phyloP scores from a whole-genome alignment of 2,329 filamentous ascomycete species.

The Talaromyces marneffei region DNA sequence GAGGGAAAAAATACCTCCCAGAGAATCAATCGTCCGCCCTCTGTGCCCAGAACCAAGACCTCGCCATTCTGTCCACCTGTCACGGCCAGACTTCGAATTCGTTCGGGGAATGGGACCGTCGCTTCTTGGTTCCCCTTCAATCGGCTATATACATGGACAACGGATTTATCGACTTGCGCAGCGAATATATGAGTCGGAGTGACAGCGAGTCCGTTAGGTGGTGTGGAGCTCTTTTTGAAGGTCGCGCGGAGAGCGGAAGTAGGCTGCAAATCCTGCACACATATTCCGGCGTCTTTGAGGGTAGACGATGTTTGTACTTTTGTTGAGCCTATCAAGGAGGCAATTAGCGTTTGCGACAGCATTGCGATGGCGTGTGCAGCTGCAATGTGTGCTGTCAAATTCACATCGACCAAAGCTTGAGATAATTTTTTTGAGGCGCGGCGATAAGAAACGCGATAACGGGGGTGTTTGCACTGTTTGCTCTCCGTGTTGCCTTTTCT shows the following conservation, averaged over 20 bases:
- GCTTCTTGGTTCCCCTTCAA: conserved; percentile 82
- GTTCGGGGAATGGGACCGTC: conserved; percentile 79
- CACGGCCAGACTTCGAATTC: conserved; percentile 71
- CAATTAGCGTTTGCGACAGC: conserved; percentile 46
- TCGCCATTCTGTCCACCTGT: conserved; percentile 55
- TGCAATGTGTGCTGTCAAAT: conserved; percentile 9
- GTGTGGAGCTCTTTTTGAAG: conserved; percentile 89
- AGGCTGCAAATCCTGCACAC: conserved; percentile 75
- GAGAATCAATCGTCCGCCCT: conserved; percentile 75
- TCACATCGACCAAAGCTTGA: conserved; percentile 3
- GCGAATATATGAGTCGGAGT: conserved; percentile 81
- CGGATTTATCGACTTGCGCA: conserved; percentile 83
- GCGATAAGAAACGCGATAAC: conserved; percentile 13
- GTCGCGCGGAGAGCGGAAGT: conserved; percentile 65
- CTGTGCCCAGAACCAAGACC: conserved; percentile 72
- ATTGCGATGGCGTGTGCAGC: conserved; percentile 26
- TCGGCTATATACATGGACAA: conserved; percentile 86
- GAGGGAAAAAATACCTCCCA: conserved; percentile 77
- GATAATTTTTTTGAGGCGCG: conserved; percentile 7
- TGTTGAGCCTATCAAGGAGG: conserved; percentile 38
- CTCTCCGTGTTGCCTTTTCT: not conserved
- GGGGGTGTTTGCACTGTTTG: conserved; percentile 26
- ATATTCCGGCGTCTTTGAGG: conserved; percentile 77
- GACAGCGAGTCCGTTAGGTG: conserved; percentile 70
- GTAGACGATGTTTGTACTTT: conserved; percentile 43